phyloP scores from a whole-genome alignment of 208 protist species.

The Crithidia acanthocephali region DNA sequence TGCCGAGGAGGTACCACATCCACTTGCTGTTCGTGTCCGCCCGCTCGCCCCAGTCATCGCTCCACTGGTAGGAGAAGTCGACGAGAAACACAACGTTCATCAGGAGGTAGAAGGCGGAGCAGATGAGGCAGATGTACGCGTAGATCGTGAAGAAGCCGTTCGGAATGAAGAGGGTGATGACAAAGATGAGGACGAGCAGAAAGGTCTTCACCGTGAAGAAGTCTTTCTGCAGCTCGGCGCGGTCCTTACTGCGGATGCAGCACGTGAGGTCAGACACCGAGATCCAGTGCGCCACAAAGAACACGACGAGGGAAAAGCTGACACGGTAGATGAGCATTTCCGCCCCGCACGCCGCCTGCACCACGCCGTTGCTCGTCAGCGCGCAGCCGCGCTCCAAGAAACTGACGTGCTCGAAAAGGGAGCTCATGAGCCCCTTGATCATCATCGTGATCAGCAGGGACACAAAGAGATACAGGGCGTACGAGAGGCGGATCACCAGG shows the following conservation, averaged over 20 bases:
- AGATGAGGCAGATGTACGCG: slow-evolving; percentile 85
- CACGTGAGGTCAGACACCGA: slow-evolving; percentile 89
- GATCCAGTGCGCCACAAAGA: slow-evolving; percentile 87
- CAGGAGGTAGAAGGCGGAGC: slow-evolving; percentile 81
- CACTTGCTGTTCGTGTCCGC: slow-evolving; percentile 83
- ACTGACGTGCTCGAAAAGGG: slow-evolving; percentile 52
- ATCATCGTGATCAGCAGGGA: slow-evolving; percentile 75
- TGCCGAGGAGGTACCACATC: slow-evolving; percentile 83
- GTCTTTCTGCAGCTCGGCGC: slow-evolving; percentile 74
- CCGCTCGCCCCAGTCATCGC: slow-evolving; percentile 90
- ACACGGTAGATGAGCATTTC: slow-evolving; percentile 89
- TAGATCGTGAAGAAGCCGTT: slow-evolving; percentile 87
- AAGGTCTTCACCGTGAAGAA: slow-evolving; percentile 87
- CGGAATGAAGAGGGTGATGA: slow-evolving; percentile 82
- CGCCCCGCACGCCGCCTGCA: slow-evolving; percentile 57
- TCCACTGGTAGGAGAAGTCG: slow-evolving; percentile 95
- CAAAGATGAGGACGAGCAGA: slow-evolving; percentile 64
- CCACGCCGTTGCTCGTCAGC: slow-evolving; percentile 13
- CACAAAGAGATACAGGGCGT: slow-evolving; percentile 82
- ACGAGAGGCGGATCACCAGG: slow-evolving; percentile 76
- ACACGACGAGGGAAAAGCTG: slow-evolving; percentile 79
- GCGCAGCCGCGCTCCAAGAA: slow-evolving; percentile 73
- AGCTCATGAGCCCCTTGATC: slow-evolving; percentile 48
- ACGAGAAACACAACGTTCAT: slow-evolving; percentile 94
- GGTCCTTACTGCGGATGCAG: slow-evolving; percentile 73